Base-by-base conservation (phyloP, 2,329 filamentous ascomycete genomes). In the Magnaporthiopsis incrustans region DNA sequence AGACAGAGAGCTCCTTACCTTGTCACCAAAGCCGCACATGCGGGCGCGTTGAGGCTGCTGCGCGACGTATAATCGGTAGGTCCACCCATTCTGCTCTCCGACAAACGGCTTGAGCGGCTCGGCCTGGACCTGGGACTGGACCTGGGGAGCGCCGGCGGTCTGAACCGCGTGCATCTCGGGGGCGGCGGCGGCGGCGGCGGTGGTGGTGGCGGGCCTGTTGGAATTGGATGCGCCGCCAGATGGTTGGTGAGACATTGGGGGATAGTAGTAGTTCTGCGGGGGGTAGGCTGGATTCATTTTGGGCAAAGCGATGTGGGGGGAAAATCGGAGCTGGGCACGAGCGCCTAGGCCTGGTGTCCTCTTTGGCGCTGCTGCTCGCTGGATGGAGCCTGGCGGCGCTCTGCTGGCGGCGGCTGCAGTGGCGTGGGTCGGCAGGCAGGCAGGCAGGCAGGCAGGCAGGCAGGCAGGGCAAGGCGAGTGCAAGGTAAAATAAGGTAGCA, bases 1-100 rank as follows among this genome's bases (percentile, higher is more conserved):
- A 63, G 58, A 63, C 62, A 33, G 59, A 63, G 63, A 33, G 70
- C 79, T 64, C 78, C 22, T 50, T 50, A 95, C 91, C 84, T 98
- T 99, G 80, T 99, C 95, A 67, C 95, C 95, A 78, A 98, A 99
- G 10, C 95, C 95, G 79, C 95, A 99, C 95, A 98, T 98, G 67
- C 95, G 90, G 68, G 95, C 95, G 71, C 95, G 87, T 71, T 91
- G 84, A 62, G 95, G 95, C 76, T 98, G 92, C 78, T 99, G 95
- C 69, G 91, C 87, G 66, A 97, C 91, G 68, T 88, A 81, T 12
- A 30, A 70, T 68, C 67, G 65, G 66, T 67, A 70, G 3, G 66
- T 67, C 1, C 69, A 67, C 12, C 58, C 65, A 32, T 66, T 67
- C 44, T 69, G 66, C 25, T 30, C 66, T 26, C 68, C 68, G 30